Evolutionary conservation across 306 rosid species (phyloP).

Genomic region (Fagus crenata): DNA sequence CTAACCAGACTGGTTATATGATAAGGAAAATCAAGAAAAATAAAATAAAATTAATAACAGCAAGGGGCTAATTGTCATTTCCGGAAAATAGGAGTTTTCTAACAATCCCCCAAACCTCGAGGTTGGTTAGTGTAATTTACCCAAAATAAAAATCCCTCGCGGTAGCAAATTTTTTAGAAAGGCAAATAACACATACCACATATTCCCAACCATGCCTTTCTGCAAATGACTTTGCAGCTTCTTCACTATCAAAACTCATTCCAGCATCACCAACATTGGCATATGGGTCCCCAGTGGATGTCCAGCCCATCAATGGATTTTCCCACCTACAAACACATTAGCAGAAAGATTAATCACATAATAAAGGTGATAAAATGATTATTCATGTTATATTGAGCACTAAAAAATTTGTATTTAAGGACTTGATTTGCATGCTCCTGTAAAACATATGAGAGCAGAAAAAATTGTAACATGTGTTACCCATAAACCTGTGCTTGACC

Average conservation of each 20-base stretch:
- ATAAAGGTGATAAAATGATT: slow-evolving; percentile 9
- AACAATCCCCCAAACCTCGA: too few relatives aligned
- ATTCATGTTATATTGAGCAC: neutral
- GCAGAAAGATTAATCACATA: slow-evolving; percentile 18
- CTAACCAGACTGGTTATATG: too few relatives aligned
- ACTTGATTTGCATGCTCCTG: neutral
- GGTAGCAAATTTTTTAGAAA: neutral
- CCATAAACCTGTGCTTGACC: neutral
- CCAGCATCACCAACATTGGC: slow-evolving; percentile 89
- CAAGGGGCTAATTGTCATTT: too few relatives aligned
- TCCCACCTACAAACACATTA: slow-evolving; percentile 76
- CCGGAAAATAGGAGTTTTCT: too few relatives aligned
- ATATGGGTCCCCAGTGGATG: slow-evolving; percentile 97
- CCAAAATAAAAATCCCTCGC: neutral
- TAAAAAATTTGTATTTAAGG: neutral
- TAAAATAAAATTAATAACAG: too few relatives aligned
- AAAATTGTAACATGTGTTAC: neutral
- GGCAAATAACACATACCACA: slow-evolving; percentile 53
- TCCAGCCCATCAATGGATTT: slow-evolving; percentile 99
- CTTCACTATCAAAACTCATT: slow-evolving; percentile 80
- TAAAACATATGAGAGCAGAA: neutral
- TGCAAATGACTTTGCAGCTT: slow-evolving; percentile 82
- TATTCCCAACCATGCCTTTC: slow-evolving; percentile 94
- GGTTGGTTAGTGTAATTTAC: too few relatives aligned
- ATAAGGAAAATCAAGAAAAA: too few relatives aligned